Conservation (phyloP, 2,329 filamentous ascomycete species). For the Aureobasidium sp. region DNA sequence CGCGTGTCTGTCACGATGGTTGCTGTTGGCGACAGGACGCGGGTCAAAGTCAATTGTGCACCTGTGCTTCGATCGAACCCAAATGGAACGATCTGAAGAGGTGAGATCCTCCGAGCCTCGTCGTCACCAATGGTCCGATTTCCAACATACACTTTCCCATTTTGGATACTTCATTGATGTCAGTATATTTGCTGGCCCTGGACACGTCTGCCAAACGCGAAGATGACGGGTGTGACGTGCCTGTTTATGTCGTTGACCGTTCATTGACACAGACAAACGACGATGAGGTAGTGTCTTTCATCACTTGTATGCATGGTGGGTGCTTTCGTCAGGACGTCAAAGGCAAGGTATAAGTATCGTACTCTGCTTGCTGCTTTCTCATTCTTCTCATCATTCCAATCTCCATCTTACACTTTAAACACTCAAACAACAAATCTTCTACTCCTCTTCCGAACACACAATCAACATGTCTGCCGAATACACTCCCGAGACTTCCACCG, state of each 20-base stretch:
- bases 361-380: not conserved
- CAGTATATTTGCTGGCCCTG: not conserved
- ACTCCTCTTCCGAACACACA: not conserved
- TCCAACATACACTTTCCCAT: not conserved
- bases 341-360: not conserved
- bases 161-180: conserved; percentile 12
- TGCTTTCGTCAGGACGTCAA: not conserved
- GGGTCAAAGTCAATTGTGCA: conserved; percentile 1
- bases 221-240: conserved; percentile 10
- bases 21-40: not conserved
- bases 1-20: not conserved
- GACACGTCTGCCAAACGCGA: not conserved
- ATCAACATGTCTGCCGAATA: conserved; percentile 18
- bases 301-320: not conserved
- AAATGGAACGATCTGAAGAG: not conserved
- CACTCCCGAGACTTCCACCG: conserved; percentile 19
- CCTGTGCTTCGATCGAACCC: not conserved
- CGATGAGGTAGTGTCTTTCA: conserved; percentile 6
- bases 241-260: not conserved
- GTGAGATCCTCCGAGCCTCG: not conserved
- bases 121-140: not conserved
- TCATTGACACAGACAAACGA: not conserved
- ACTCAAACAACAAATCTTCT: not conserved
- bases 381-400: not conserved
- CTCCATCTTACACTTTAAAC: not conserved